A percentile compares a stretch with the other conserved stretches of the same genome.
Evolutionary conservation across 768 basidiomycete species (phyloP).

Genomic region (Xerocomus brunneocitrinus): DNA sequence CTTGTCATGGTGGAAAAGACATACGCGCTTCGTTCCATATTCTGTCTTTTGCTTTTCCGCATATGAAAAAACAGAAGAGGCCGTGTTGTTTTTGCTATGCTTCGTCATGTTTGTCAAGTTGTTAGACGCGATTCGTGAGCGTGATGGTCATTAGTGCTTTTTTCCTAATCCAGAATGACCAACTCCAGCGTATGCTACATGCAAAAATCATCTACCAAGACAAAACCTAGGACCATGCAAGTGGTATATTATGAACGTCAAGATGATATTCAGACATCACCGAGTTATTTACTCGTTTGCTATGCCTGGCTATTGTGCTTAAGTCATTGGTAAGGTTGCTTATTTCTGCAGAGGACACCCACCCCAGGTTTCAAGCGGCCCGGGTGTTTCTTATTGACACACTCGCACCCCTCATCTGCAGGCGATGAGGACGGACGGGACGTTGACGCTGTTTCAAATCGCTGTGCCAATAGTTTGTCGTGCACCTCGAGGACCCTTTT

Average conservation of each 20-base stretch:
- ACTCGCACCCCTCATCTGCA: conserved; percentile 9
- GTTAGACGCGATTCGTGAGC: no score
- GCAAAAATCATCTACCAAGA: no score
- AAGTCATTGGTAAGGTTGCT: no score
- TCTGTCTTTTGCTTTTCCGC: conserved; percentile 78
- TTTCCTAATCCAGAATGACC: neutral
- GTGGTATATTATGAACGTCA: no score
- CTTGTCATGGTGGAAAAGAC: conserved; percentile 13
- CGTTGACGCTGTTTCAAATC: conserved; percentile 2
- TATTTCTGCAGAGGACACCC: no score
- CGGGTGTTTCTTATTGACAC: conserved; percentile 20
- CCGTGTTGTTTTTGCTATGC: conserved; percentile 88
- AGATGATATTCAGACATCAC: no score
- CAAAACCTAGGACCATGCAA: no score
- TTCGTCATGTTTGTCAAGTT: conserved; percentile 52
- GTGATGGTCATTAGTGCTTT: neutral
- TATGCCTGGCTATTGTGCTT: no score
- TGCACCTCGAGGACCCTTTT: conserved; percentile 16
- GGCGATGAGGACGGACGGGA: conserved; percentile 13
- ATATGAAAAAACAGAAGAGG: conserved; percentile 85
- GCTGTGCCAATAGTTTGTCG: neutral
- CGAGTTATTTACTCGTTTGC: no score
- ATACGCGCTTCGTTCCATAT: conserved; percentile 76
- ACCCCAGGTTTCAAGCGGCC: conserved; percentile 11
- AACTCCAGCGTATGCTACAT: neutral